Percentiles rank a stretch among this genome's conserved stretches.
phyloP scores from a whole-genome alignment of 2,329 filamentous ascomycete genomes.

The Colletotrichum euphorbiae region DNA sequence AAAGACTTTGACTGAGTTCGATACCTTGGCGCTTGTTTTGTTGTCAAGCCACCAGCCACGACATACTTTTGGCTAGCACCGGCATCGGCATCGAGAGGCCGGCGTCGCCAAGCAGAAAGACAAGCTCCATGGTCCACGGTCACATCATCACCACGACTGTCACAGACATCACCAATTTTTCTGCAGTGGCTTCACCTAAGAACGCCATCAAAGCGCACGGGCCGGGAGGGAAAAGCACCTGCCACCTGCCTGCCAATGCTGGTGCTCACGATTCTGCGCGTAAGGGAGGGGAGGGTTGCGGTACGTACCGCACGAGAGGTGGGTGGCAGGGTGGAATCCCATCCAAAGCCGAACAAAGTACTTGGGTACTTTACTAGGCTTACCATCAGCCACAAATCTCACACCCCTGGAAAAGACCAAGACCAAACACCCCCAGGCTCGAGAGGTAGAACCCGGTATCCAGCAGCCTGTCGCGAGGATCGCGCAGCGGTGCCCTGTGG shows the following conservation, averaged over 20 bases:
- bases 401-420: slow-evolving; percentile 8
- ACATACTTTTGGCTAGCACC: slow-evolving; percentile 30
- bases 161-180: neutral
- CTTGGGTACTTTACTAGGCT: neutral
- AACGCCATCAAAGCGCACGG: slow-evolving; percentile 5
- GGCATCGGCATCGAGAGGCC: slow-evolving; percentile 36
- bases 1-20: slow-evolving; percentile 14
- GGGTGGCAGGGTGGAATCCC: slow-evolving; percentile 6
- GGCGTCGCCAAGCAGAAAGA: slow-evolving; percentile 27
- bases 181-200: slow-evolving; percentile 11
- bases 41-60: slow-evolving; percentile 15
- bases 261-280: neutral
- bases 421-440: neutral
- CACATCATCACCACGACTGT: neutral
- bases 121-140: neutral
- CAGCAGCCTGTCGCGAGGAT: neutral
- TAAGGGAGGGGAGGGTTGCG: neutral
- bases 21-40: slow-evolving; percentile 11
- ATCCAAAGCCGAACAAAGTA: neutral
- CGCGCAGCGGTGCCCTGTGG: slow-evolving; percentile 15
- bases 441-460: neutral
- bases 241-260: slow-evolving; percentile 9
- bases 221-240: neutral
- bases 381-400: slow-evolving; percentile 9
- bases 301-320: neutral